These are phyloP conservation scores for Cnidoscolus chayamansa DNA, from an alignment of 441 rosid species.

Conservation along the genomic window DNA sequence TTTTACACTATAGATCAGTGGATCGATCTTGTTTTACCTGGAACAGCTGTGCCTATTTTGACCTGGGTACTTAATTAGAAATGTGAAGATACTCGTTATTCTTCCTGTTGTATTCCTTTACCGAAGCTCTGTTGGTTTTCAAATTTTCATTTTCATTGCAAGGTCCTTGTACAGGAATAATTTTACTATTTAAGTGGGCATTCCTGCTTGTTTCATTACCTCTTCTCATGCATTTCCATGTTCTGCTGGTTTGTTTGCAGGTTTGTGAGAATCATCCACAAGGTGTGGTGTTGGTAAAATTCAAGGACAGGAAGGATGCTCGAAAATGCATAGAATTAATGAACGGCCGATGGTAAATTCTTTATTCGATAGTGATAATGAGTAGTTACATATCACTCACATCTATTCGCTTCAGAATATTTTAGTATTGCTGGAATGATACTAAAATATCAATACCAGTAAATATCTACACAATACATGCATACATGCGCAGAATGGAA, in stretches of 20 bases:
- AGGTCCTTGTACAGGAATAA: neutral
- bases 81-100: neutral
- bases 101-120: neutral
- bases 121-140: neutral
- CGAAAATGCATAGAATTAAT: slow-evolving; percentile 82
- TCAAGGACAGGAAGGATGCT: slow-evolving; percentile 84
- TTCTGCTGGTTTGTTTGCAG: slow-evolving; percentile 37
- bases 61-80: neutral
- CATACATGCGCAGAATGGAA: neutral
- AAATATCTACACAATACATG: neutral
- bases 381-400: neutral
- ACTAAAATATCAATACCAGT: no score
- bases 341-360: slow-evolving; percentile 84
- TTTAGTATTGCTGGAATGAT: no score
- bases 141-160: neutral
- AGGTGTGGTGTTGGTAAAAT: slow-evolving; percentile 83
- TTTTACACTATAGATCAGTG: neutral
- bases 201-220: neutral
- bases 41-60: neutral
- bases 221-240: neutral
- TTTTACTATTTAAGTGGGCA: neutral
- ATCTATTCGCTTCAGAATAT: no score
- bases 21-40: neutral
- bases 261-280: slow-evolving; percentile 88
- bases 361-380: neutral